These are phyloP conservation scores for Isochrysis galbana DNA, from an alignment of 78 protist genomes.

Conservation along the genomic window DNA sequence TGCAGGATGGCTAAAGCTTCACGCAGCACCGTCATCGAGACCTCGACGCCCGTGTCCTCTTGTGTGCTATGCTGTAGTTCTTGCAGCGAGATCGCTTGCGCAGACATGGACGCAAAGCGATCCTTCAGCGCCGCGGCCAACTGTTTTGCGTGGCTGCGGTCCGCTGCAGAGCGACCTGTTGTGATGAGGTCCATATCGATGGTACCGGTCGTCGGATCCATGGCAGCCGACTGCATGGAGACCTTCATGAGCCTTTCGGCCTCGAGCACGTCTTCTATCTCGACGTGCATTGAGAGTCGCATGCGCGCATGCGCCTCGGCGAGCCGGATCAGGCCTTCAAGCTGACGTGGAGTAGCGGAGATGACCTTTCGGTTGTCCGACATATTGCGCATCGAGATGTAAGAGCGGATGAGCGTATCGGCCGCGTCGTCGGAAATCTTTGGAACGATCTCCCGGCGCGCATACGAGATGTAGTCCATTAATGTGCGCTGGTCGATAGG, in stretches of 20 bases:
- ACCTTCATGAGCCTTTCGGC: slow-evolving; percentile 83
- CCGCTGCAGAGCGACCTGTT: slow-evolving; percentile 58
- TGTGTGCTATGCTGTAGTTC: not conserved
- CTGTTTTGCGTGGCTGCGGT: not conserved
- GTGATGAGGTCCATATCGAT: slow-evolving; percentile 90
- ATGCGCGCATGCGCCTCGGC: slow-evolving; percentile 15
- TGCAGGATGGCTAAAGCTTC: not conserved
- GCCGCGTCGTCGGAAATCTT: slow-evolving; percentile 82
- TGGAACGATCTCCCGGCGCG: slow-evolving; percentile 76
- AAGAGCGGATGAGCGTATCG: slow-evolving; percentile 65
- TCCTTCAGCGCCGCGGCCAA: not conserved
- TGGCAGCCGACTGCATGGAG: slow-evolving; percentile 87
- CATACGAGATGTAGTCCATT: slow-evolving; percentile 85
- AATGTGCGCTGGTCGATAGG: slow-evolving; percentile 29
- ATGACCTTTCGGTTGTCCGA: slow-evolving; percentile 53
- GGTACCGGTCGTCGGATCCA: slow-evolving; percentile 89
- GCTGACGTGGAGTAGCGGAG: slow-evolving; percentile 98
- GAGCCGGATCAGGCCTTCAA: slow-evolving; percentile 94
- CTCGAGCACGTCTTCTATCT: slow-evolving; percentile 78
- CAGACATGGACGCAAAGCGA: not conserved
- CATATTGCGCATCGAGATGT: slow-evolving; percentile 57
- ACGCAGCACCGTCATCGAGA: not conserved
- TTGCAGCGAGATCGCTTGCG: not conserved
- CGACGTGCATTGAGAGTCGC: slow-evolving; percentile 66
- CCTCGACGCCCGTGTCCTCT: not conserved